phyloP scores from a whole-genome alignment of 2,329 filamentous ascomycete species.

The Aspergillus jensenii region DNA sequence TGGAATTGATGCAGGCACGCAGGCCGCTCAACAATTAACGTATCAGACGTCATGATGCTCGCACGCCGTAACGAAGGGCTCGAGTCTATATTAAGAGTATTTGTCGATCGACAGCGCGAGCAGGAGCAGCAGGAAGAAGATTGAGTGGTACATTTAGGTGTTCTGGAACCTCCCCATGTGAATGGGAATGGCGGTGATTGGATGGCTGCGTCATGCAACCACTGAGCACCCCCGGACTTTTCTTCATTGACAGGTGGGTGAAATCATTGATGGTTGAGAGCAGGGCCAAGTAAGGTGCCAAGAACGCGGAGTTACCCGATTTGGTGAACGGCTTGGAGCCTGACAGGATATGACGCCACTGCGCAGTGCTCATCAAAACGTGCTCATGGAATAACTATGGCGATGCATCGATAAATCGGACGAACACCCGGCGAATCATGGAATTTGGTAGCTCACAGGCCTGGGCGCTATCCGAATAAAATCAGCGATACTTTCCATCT shows the following conservation, averaged over 20 bases:
- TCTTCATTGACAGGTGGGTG: neutral
- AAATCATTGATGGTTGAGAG: neutral
- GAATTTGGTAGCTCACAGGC: neutral
- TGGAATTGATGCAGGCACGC: constrained; percentile 66
- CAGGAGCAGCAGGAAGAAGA: constrained; percentile 18
- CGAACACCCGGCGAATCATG: neutral
- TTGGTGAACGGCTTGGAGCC: neutral
- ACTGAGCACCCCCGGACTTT: neutral
- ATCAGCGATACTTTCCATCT: neutral
- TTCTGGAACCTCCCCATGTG: neutral
- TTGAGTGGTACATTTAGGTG: neutral
- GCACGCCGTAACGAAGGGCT: constrained; percentile 84
- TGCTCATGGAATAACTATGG: neutral
- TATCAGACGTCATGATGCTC: constrained; percentile 84
- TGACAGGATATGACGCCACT: constrained; percentile 13
- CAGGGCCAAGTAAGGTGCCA: neutral
- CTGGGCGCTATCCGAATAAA: neutral
- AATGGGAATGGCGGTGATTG: neutral
- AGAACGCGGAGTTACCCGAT: neutral
- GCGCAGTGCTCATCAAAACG: neutral
- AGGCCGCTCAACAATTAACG: constrained; percentile 74
- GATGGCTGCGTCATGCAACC: neutral
- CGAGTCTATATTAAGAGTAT: constrained; percentile 64
- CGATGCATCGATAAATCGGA: neutral
- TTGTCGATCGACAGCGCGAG: constrained; percentile 33